Percentiles rank a stretch among this genome's conserved stretches.
Evolutionary conservation across 202 grass and related monocot species (phyloP).

Genomic region (Carex sylvatica): DNA sequence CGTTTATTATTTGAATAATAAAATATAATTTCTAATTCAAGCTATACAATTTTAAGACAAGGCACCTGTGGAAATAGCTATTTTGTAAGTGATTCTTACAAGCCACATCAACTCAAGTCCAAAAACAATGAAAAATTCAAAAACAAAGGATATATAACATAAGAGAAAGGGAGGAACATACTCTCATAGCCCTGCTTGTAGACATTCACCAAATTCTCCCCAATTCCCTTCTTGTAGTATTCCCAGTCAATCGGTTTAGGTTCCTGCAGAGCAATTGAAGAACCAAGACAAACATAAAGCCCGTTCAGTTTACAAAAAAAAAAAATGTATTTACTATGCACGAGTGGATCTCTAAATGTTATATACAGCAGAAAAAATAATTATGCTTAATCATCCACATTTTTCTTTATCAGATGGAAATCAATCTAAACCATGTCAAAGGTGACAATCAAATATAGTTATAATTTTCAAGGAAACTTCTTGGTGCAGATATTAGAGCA

Average conservation of each 20-base stretch:
- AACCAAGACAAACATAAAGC: conserved; percentile 9
- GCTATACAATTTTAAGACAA: neutral
- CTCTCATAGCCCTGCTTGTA: conserved; percentile 88
- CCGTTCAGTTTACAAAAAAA: neutral
- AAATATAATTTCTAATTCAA: neutral
- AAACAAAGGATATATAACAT: neutral
- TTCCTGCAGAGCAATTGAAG: conserved; percentile 46
- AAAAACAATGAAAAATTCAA: conserved; percentile 8
- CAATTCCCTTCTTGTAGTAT: conserved; percentile 86
- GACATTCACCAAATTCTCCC: conserved; percentile 67
- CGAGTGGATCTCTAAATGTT: neutral
- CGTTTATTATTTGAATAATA: neutral
- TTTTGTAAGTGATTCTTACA: neutral
- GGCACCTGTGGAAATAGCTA: neutral
- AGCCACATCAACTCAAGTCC: neutral
- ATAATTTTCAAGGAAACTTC: neutral
- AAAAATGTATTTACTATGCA: neutral
- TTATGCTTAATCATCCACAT: neutral
- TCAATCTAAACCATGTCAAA: neutral
- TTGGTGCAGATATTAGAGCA: neutral
- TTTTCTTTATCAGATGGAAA: neutral
- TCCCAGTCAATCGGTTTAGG: conserved; percentile 82
- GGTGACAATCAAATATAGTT: neutral
- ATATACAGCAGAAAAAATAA: neutral
- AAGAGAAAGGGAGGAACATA: conserved; percentile 33